phyloP scores from a whole-genome alignment of 192 early-diverging fungal species.

The Mortierella antarctica region DNA sequence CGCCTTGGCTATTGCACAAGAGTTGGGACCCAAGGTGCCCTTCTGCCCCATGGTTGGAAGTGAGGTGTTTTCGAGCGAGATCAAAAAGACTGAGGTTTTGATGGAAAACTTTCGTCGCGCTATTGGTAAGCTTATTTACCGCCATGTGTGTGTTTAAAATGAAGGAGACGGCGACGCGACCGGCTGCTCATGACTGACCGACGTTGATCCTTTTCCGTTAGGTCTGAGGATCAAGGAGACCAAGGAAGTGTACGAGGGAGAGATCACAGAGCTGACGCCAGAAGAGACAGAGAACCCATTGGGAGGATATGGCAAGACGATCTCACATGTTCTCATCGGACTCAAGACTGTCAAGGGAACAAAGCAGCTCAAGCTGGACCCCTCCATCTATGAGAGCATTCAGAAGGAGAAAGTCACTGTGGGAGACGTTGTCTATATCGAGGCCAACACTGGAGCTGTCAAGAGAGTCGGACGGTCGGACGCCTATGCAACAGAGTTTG shows the following conservation, averaged over 20 bases:
- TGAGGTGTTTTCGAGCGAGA: conserved; percentile 97
- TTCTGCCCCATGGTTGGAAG: conserved; percentile 99
- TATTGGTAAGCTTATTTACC: conserved; percentile 69
- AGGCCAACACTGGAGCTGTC: conserved; percentile 96
- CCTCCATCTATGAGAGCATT: conserved; percentile 96
- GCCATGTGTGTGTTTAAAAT: too few species aligned
- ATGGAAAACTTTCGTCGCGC: conserved; percentile 99
- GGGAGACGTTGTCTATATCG: conserved; percentile 99
- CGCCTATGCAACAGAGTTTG: conserved; percentile 98
- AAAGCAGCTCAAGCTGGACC: conserved; percentile 97
- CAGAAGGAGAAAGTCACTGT: conserved; percentile 97
- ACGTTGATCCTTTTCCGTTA: conserved; percentile 14
- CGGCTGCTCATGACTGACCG: neutral
- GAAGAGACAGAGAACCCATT: conserved; percentile 98
- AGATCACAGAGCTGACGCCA: conserved; percentile 96
- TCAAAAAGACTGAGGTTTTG: conserved; percentile 99
- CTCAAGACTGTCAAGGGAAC: conserved; percentile 98
- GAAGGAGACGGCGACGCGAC: too few species aligned
- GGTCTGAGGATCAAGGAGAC: conserved; percentile 97
- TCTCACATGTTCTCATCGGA: conserved; percentile 95
- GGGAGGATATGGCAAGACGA: conserved; percentile 97
- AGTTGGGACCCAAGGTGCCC: conserved; percentile 97
- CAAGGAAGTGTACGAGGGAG: conserved; percentile 99
- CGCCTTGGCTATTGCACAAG: conserved; percentile 95
- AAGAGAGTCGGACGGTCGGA: conserved; percentile 98